Percentiles rank a stretch among this genome's conserved stretches.
phyloP scores from a whole-genome alignment of 768 basidiomycete genomes.

The Lactarius hengduanensis region DNA sequence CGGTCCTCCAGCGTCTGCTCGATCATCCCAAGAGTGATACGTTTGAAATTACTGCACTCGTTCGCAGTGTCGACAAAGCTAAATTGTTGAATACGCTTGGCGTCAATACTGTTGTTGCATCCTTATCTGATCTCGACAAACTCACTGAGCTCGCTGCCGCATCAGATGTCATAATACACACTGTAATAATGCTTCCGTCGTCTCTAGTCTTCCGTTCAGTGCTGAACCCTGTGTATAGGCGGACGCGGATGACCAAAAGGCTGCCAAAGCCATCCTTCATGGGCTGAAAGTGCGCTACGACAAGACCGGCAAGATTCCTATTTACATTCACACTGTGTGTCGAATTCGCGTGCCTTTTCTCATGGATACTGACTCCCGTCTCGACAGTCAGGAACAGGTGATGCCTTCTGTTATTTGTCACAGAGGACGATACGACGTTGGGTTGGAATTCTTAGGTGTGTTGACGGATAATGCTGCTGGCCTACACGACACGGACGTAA shows the following conservation, averaged over 20 bases:
- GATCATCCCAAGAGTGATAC: slow-evolving; percentile 37
- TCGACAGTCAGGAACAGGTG: slow-evolving; percentile 26
- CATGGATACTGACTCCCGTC: neutral
- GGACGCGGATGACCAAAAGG: slow-evolving; percentile 47
- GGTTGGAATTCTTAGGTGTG: slow-evolving; percentile 35
- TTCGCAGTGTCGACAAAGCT: slow-evolving; percentile 47
- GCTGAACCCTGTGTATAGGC: slow-evolving; percentile 35
- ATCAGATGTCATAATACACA: slow-evolving; percentile 45
- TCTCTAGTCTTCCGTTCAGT: slow-evolving; percentile 4
- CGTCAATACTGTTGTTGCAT: slow-evolving; percentile 40
- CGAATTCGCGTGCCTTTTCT: neutral
- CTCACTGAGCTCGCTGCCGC: slow-evolving; percentile 45
- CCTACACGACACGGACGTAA: slow-evolving; percentile 36
- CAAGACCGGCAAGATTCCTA: slow-evolving; percentile 43
- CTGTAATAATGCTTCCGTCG: slow-evolving; percentile 30
- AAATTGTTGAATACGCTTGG: slow-evolving; percentile 38
- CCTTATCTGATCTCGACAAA: slow-evolving; percentile 43
- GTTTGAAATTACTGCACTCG: slow-evolving; percentile 45
- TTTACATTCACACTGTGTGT: slow-evolving; percentile 62
- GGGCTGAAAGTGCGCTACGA: slow-evolving; percentile 51
- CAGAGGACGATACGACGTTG: neutral
- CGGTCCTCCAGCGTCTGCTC: slow-evolving; percentile 46
- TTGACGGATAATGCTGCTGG: slow-evolving; percentile 47
- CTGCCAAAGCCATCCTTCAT: slow-evolving; percentile 46
- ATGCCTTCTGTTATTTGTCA: neutral